Conservation (phyloP, 2,329 filamentous ascomycete species). For the Botrytis deweyae region DNA sequence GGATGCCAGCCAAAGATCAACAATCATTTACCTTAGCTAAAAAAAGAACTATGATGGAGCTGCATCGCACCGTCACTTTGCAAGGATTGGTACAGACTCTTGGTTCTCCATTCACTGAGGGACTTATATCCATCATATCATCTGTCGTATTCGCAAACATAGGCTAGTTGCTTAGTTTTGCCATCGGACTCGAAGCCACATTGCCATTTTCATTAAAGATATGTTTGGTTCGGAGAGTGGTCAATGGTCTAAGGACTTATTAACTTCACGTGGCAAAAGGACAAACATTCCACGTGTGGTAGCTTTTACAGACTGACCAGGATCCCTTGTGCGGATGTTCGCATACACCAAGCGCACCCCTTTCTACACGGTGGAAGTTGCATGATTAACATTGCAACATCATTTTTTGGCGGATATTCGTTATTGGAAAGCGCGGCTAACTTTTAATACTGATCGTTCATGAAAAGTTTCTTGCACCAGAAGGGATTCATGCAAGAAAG, state of each 20-base stretch:
- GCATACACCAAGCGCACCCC: constrained; percentile 6
- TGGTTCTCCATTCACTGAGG: not conserved
- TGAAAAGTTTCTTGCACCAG: not conserved
- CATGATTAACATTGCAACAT: not conserved
- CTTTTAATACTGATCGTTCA: not conserved
- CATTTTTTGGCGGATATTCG: not conserved
- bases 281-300: not conserved
- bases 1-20: not conserved
- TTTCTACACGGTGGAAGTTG: constrained; percentile 6
- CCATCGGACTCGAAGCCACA: constrained; percentile 5
- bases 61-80: not conserved
- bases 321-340: constrained; percentile 6
- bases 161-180: not conserved
- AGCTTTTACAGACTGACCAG: not conserved
- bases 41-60: no score
- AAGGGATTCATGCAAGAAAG: not conserved
- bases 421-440: constrained; percentile 9
- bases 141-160: not conserved
- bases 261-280: not conserved
- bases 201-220: not conserved
- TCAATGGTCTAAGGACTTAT: not conserved
- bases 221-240: not conserved
- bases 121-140: not conserved
- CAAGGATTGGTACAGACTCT: not conserved
- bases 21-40: not conserved